Percentiles rank a stretch among this genome's conserved stretches.
These are phyloP conservation scores for Apiotrichum veenhuisii DNA, from an alignment of 1,284 basidiomycete species.

Conservation along the genomic window DNA sequence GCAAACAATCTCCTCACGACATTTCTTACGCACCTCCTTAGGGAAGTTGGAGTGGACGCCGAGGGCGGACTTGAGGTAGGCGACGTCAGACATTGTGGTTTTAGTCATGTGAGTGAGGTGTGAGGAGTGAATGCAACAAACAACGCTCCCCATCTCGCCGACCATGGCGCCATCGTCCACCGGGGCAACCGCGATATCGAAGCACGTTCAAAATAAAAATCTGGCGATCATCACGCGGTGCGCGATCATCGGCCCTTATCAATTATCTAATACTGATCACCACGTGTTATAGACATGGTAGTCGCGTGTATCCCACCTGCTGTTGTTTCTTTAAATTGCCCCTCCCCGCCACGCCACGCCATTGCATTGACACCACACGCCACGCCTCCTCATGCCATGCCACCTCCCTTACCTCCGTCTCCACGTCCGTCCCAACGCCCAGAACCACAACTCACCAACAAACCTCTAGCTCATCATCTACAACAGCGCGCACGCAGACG, in stretches of 20 bases:
- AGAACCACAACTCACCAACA: no score
- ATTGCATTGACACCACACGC: not conserved
- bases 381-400: not conserved
- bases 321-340: not conserved
- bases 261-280: not conserved
- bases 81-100: slow-evolving; percentile 67
- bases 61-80: slow-evolving; percentile 65
- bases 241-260: no score
- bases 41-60: slow-evolving; percentile 75
- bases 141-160: not conserved
- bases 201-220: no score
- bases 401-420: not conserved
- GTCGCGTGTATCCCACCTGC: not conserved
- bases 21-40: slow-evolving; percentile 65
- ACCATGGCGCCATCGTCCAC: not conserved
- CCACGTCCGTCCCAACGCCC: not conserved
- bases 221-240: no score
- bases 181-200: not conserved
- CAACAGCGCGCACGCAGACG: slow-evolving; percentile 2
- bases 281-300: not conserved
- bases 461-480: not conserved
- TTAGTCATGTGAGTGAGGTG: not conserved
- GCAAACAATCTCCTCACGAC: no score
- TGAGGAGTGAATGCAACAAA: not conserved
- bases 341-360: not conserved